A percentile compares a stretch with the other conserved stretches of the same genome.
Evolutionary conservation across 1,284 basidiomycete genomes (phyloP).

Genomic region (Cystobasidium slooffiae): DNA sequence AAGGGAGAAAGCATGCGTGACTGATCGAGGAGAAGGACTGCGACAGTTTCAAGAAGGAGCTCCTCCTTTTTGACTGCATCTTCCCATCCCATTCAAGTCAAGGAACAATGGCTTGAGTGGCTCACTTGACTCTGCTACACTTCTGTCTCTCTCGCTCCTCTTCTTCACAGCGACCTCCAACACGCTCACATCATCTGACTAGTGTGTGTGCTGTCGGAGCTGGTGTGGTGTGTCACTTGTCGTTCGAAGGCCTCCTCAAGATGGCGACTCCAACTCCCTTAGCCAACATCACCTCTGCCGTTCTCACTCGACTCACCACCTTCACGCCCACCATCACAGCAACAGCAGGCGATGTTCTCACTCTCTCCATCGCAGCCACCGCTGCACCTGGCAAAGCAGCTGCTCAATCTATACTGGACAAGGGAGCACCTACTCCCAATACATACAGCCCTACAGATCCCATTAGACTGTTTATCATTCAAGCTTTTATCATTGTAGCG

Average conservation of each 20-base stretch:
- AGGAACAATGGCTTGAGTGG: too few relatives aligned
- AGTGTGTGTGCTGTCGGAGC: too few relatives aligned
- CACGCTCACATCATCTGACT: too few relatives aligned
- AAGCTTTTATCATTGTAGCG: conserved; percentile 56
- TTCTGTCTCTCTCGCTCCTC: too few relatives aligned
- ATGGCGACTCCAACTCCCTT: conserved; percentile 29
- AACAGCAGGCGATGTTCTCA: conserved; percentile 37
- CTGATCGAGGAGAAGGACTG: too few relatives aligned
- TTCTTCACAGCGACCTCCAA: too few relatives aligned
- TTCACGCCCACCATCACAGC: conserved; percentile 41
- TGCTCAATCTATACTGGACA: conserved; percentile 44
- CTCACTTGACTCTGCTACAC: too few relatives aligned
- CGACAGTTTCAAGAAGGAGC: too few relatives aligned
- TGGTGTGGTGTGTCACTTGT: too few relatives aligned
- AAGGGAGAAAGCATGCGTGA: too few relatives aligned
- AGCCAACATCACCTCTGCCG: conserved; percentile 15
- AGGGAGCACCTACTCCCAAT: conserved; percentile 28
- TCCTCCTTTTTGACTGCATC: too few relatives aligned
- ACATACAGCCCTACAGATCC: conserved; percentile 33
- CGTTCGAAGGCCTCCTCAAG: not conserved
- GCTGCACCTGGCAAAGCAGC: conserved; percentile 30
- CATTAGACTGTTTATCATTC: conserved; percentile 52
- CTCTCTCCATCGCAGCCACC: conserved; percentile 26
- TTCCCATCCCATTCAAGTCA: too few relatives aligned
- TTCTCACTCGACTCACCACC: conserved; percentile 31